Conservation (phyloP, 2,329 filamentous ascomycete species). For the Ophiostoma angusticollis region DNA sequence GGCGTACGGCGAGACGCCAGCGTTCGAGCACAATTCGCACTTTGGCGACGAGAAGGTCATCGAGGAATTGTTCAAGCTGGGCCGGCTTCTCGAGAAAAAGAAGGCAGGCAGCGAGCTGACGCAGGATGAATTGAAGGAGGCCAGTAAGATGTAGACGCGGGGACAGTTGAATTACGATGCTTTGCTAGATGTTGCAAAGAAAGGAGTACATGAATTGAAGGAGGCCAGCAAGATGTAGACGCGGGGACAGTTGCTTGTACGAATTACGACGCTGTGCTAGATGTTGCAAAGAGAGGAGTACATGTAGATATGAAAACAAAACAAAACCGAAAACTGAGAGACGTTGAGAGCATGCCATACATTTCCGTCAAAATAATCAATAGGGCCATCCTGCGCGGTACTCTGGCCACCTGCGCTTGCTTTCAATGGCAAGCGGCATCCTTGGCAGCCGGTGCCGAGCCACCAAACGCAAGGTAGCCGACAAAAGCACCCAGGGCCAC, state of each 20-base stretch:
- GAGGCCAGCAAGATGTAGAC: conserved; percentile 26
- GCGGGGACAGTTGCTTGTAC: too few relatives aligned
- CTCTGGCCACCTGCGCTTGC: too few relatives aligned
- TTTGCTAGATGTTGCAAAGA: too few relatives aligned
- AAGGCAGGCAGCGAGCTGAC: conserved; percentile 21
- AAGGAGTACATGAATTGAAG: conserved; percentile 15
- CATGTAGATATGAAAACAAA: conserved; percentile 2
- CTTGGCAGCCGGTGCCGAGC: conserved; percentile 58
- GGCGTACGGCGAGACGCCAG: conserved; percentile 70
- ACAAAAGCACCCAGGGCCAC: conserved; percentile 81
- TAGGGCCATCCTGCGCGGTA: too few relatives aligned
- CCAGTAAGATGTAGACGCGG: conserved; percentile 27
- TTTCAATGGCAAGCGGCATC: conserved; percentile 86
- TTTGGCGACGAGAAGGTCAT: conserved; percentile 43
- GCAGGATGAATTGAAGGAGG: conserved; percentile 23
- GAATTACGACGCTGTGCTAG: not conserved
- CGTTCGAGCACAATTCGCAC: conserved; percentile 57
- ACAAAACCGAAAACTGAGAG: too few relatives aligned
- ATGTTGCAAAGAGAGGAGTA: conserved; percentile 17
- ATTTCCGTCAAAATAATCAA: not conserved
- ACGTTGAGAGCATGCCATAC: too few relatives aligned
- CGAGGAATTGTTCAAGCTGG: conserved; percentile 29
- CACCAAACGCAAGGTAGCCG: conserved; percentile 74
- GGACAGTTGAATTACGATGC: not conserved
- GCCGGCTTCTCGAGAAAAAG: conserved; percentile 34